phyloP scores from a whole-genome alignment of 2,329 filamentous ascomycete genomes.

The Magnaporthiopsis incrustans region DNA sequence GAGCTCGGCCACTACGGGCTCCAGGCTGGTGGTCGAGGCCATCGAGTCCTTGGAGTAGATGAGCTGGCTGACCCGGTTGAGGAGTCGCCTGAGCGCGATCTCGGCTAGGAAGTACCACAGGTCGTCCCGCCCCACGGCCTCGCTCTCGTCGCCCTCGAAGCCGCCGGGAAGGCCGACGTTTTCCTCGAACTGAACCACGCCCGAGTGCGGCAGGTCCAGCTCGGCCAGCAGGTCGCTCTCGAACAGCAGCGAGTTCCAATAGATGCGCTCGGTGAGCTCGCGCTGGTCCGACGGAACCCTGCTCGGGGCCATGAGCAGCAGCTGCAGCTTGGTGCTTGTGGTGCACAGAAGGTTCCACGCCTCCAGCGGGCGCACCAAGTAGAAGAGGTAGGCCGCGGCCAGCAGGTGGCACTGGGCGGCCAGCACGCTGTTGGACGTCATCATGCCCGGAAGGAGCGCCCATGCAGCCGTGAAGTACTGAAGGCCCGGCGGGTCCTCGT shows the following conservation, averaged over 20 bases:
- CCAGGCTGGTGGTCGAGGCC: constrained; percentile 63
- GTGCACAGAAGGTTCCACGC: constrained; percentile 76
- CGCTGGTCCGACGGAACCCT: constrained; percentile 62
- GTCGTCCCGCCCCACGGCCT: constrained; percentile 62
- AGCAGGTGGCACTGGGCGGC: constrained; percentile 75
- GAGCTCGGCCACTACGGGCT: constrained; percentile 70
- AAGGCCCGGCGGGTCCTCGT: constrained; percentile 65
- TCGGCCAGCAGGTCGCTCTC: constrained; percentile 75
- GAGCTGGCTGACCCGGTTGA: constrained; percentile 72
- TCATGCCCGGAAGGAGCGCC: constrained; percentile 67
- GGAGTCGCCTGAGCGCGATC: constrained; percentile 66
- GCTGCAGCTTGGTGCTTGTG: constrained; percentile 72
- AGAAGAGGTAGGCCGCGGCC: constrained; percentile 75
- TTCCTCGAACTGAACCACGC: constrained; percentile 76
- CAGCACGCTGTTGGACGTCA: constrained; percentile 71
- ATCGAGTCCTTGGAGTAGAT: constrained; percentile 69
- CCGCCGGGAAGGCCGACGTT: constrained; percentile 69
- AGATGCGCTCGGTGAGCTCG: constrained; percentile 69
- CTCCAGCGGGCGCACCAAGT: constrained; percentile 72
- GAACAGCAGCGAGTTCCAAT: constrained; percentile 76
- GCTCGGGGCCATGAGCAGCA: constrained; percentile 66
- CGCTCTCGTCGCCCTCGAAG: constrained; percentile 63
- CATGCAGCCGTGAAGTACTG: constrained; percentile 77
- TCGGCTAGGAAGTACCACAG: constrained; percentile 83
- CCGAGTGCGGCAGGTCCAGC: constrained; percentile 73